phyloP scores from a whole-genome alignment of 2,329 filamentous ascomycete genomes.

The Sporothrix luriei region DNA sequence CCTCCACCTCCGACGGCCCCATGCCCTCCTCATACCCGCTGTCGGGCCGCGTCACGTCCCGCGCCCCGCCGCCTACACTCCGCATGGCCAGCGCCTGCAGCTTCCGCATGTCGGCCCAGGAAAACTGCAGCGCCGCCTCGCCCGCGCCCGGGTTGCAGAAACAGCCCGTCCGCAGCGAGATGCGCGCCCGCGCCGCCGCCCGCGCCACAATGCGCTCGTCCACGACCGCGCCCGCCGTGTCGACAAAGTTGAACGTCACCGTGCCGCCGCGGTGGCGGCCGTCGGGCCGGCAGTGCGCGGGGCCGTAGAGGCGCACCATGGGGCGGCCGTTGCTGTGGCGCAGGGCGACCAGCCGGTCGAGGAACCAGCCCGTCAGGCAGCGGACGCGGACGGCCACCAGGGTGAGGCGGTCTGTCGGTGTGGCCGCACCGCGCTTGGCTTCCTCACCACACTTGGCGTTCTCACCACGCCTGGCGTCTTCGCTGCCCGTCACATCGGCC shows the following conservation, averaged over 20 bases:
- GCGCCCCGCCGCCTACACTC: constrained; percentile 8
- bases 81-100: constrained; percentile 33
- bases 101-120: constrained; percentile 29
- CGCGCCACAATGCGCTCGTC: constrained; percentile 45
- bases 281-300: constrained; percentile 33
- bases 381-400: constrained; percentile 42
- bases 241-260: constrained; percentile 47
- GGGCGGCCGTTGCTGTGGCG: constrained; percentile 43
- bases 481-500: background rate
- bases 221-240: constrained; percentile 41
- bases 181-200: constrained; percentile 42
- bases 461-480: background rate
- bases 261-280: constrained; percentile 44
- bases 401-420: constrained; percentile 35
- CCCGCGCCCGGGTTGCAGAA: constrained; percentile 50
- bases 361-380: constrained; percentile 46
- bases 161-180: constrained; percentile 48
- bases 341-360: constrained; percentile 41
- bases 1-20: background rate
- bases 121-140: constrained; percentile 44
- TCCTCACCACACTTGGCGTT: background rate
- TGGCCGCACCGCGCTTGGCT: too few relatives aligned
- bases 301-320: constrained; percentile 46
- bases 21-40: background rate
- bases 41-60: constrained; percentile 4